Evolutionary conservation across 352 stramenopile genomes (phyloP).

Genomic region (Phytophthora colocasiae): DNA sequence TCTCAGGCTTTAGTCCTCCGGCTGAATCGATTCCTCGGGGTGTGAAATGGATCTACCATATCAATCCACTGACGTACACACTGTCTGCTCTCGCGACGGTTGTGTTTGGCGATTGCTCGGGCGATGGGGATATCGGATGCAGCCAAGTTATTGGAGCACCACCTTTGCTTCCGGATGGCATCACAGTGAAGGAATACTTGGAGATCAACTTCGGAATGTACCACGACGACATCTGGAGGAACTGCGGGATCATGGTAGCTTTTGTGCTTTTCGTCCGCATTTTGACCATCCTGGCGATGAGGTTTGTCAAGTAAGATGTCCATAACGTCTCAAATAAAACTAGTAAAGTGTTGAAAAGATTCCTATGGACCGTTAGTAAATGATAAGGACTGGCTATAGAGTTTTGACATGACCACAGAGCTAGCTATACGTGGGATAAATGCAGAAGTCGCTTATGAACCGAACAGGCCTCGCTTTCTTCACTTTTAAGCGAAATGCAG

Average conservation of each 20-base stretch:
- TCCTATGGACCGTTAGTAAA: no score
- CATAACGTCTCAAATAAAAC: no score
- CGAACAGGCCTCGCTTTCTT: no score
- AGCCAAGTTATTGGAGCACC: slow-evolving; percentile 9
- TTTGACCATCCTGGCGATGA: slow-evolving; percentile 16
- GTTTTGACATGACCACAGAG: no score
- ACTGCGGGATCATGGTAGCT: slow-evolving; percentile 5
- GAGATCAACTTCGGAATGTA: slow-evolving; percentile 25
- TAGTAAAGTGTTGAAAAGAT: no score
- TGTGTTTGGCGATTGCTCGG: slow-evolving; percentile 43
- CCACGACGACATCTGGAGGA: slow-evolving; percentile 20
- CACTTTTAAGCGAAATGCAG: no score
- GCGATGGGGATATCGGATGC: slow-evolving; percentile 11
- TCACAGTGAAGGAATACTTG: slow-evolving; percentile 24
- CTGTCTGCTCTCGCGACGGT: slow-evolving; percentile 37
- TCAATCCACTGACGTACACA: slow-evolving; percentile 44
- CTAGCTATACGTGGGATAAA: no score
- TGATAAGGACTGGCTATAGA: no score
- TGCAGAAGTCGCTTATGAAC: no score
- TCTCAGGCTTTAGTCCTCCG: slow-evolving; percentile 47
- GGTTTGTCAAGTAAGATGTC: slow-evolving; percentile 15
- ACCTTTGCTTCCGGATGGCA: slow-evolving; percentile 5
- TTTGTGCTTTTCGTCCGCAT: slow-evolving; percentile 8
- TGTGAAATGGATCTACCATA: slow-evolving; percentile 34
- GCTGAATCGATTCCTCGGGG: slow-evolving; percentile 28